A percentile compares a stretch with the other conserved stretches of the same genome.
These are phyloP conservation scores for Parsonsia alboflavescens DNA, from an alignment of 257 asterid genomes.

Conservation along the genomic window DNA sequence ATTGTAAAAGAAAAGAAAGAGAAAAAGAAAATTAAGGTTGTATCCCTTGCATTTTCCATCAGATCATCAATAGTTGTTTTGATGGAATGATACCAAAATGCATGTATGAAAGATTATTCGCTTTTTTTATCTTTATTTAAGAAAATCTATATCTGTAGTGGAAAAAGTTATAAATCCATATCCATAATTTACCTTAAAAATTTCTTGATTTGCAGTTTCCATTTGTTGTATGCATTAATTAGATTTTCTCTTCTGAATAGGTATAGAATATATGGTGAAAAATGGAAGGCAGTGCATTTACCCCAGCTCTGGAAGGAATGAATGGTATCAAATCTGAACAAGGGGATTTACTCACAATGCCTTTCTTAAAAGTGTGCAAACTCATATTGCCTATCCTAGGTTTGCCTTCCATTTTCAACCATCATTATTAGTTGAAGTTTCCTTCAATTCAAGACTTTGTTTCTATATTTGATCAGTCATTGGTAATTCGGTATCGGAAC, in stretches of 20 bases:
- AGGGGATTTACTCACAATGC: constrained; percentile 66
- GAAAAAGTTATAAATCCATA: too few species aligned
- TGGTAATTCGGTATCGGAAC: too few species aligned
- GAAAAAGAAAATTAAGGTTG: not conserved
- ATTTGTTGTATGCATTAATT: not conserved
- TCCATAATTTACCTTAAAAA: not conserved
- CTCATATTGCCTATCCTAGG: constrained; percentile 78
- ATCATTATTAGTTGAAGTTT: not conserved
- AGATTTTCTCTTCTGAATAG: not conserved
- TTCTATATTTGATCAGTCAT: not conserved
- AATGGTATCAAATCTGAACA: constrained; percentile 58
- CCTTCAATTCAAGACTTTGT: not conserved
- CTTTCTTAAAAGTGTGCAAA: constrained; percentile 80
- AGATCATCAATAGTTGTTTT: not conserved
- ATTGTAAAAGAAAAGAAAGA: too few species aligned
- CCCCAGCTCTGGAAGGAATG: constrained; percentile 62
- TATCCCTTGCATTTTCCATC: not conserved
- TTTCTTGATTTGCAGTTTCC: not conserved
- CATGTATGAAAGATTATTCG: not conserved
- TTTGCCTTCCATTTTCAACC: constrained; percentile 21
- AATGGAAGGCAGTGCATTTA: constrained; percentile 60
- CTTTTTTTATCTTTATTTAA: too few species aligned
- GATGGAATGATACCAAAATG: not conserved
- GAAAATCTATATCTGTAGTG: not conserved
- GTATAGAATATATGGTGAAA: not conserved